A percentile compares a stretch with the other conserved stretches of the same genome.
phyloP scores from a whole-genome alignment of 345 rosid species.

The Brassica carinata region DNA sequence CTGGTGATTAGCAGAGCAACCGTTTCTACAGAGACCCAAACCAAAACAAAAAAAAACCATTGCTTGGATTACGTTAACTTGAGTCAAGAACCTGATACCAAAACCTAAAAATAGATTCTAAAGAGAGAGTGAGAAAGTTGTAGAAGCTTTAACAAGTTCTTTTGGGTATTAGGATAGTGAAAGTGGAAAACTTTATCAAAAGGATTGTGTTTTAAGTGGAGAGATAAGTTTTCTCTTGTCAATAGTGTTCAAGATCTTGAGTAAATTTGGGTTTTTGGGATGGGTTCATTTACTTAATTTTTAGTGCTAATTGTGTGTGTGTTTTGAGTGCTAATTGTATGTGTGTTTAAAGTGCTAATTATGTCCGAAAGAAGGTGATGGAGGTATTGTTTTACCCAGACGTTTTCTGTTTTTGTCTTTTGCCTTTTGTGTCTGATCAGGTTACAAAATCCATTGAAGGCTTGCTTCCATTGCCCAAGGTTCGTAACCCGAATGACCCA shows the following conservation, averaged over 20 bases:
- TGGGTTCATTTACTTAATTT: not conserved
- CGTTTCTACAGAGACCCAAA: conserved; percentile 38
- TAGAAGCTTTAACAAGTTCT: conserved; percentile 19
- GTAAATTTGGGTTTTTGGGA: not conserved
- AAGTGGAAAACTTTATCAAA: not conserved
- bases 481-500: conserved; percentile 48
- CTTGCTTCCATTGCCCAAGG: conserved; percentile 56
- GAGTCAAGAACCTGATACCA: conserved; percentile 27
- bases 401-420: conserved; percentile 32
- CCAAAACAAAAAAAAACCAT: conserved; percentile 3
- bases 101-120: not conserved
- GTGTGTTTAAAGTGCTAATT: conserved; percentile 37
- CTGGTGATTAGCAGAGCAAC: conserved; percentile 37
- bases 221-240: not conserved
- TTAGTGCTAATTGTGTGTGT: conserved; percentile 42
- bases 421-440: conserved; percentile 50
- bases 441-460: conserved; percentile 68
- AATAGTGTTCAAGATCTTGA: not conserved
- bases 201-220: conserved; percentile 5
- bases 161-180: not conserved
- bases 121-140: conserved; percentile 8
- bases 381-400: conserved; percentile 49
- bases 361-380: conserved; percentile 38
- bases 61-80: not conserved
- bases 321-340: conserved; percentile 40